Percentiles rank a stretch among this genome's conserved stretches.
These are phyloP conservation scores for Boletus barrowsii DNA, from an alignment of 768 basidiomycete genomes.

Conservation along the genomic window DNA sequence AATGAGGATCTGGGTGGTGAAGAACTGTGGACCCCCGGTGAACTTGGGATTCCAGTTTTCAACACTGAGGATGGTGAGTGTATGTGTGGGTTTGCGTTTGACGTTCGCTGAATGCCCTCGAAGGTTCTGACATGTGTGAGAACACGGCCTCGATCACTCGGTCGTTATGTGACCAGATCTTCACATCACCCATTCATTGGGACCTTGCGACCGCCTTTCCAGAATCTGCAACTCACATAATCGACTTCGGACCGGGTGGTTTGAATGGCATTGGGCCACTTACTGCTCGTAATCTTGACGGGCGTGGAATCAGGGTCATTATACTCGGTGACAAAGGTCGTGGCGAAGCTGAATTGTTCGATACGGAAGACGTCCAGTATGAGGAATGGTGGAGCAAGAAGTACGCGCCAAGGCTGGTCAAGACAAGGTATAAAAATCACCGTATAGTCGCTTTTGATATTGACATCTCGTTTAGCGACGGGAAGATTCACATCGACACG, in stretches of 20 bases:
- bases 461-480: constrained; percentile 56
- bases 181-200: constrained; percentile 92
- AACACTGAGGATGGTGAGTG: constrained; percentile 87
- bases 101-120: constrained; percentile 12
- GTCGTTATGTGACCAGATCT: constrained; percentile 91
- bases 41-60: constrained; percentile 81
- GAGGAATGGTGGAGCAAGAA: constrained; percentile 93
- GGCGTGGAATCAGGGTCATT: constrained; percentile 87
- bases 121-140: constrained; percentile 82
- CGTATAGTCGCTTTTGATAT: neutral
- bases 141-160: constrained; percentile 72
- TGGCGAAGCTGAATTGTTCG: constrained; percentile 84
- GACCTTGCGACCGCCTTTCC: constrained; percentile 86
- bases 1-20: constrained; percentile 72
- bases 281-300: constrained; percentile 87
- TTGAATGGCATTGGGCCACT: constrained; percentile 89
- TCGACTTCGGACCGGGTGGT: constrained; percentile 97
- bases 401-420: constrained; percentile 80
- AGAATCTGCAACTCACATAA: constrained; percentile 83
- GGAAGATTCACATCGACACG: constrained; percentile 89
- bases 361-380: constrained; percentile 56
- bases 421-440: constrained; percentile 63
- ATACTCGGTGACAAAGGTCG: constrained; percentile 89
- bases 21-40: constrained; percentile 70
- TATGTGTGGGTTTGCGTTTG: constrained; percentile 17